Evolutionary conservation across 371 early-diverging fungal species (phyloP), one percentile per base, ranked within the genome.

Genomic region (Conidiobolus incongruus): DNA sequence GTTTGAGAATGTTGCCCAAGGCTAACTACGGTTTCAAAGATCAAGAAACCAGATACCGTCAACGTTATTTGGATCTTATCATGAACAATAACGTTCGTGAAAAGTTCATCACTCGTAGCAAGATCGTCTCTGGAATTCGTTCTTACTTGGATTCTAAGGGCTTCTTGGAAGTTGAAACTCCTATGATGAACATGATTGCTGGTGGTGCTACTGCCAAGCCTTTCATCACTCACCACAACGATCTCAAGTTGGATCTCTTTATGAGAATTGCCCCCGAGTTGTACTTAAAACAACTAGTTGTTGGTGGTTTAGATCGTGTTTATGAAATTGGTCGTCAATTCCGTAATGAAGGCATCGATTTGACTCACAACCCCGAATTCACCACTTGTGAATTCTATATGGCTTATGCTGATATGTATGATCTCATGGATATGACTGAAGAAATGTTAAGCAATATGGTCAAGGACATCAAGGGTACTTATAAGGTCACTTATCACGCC

Each of bases 311-410:
- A 37, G 95, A 99, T 51, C 83, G 98, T 56, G 99, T 99, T 4
- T 99, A 94, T 55, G 99, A 99, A 68, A 87, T 99, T 46, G 99
- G 99, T 32, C 87, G 91, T 54, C 89, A 91, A 62, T 99, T 98
- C 85, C 84, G 99, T 58, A 99, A 99, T 65, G 99, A 99, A 67
- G 67, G 81, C 36, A 98, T 99, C 52, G 99, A 99, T 66, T 62
- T 95, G 60, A 98, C 98, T 31, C 99, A 99, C 75, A 99, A 99
- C 74, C 99, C 99, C 44, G 99, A 99, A 66, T 98, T 98, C 72
- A 98, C 99, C 39, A 88, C 92, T 20, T 91, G 86, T 55, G 99
- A 99, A 69, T 95, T 96, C 66, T 99, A 99, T 70, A 89, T 91
- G 96, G 98, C 99, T 12, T 99, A 98, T 62, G 96, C 98, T 30